Base-by-base conservation (phyloP, 2,329 filamentous ascomycete species). In the Helminthosporium solani region DNA sequence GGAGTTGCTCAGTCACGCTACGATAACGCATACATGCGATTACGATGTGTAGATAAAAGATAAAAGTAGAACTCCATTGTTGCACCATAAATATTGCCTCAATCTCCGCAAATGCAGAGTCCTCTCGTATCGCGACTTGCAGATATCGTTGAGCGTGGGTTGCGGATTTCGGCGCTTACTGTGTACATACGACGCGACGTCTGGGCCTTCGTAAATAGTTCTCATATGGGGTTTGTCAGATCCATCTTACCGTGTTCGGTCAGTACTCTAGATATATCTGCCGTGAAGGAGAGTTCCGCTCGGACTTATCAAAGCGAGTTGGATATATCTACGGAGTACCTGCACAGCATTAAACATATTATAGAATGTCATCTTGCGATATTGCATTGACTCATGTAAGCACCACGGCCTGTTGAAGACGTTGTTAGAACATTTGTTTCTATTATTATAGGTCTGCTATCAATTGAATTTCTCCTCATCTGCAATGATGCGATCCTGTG, bases 21-120 rank as follows among this genome's bases (percentile, higher is more conserved):
- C 27, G 40, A 14, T 16, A 42, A 47, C 15, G 37, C 41, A 21
- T 35, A 31, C 11, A 41, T 21, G 38, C 39, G 14, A 16, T 40
- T 23, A 41, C 16, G 31, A 41, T n/a, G n/a, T 23, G 28, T 36
- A 23, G 37, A 33, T n/a, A 9, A 25, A 9, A 25, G n/a, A 25
- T 9, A 23, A 37, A 46, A 41, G 40, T 46, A 46, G 37, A 46
- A 25, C 2, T 23, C 19, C 14, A 38, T 25, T 12, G 14, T 27
- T 11, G 6, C 12, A 7, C 14, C 28, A 31, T 31, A 5, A 25
- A 5, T 9, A 25, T 31, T 6, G 28, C 8, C 8, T n/a, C 14
- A 31, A n/a, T 31, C 28, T 31, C 28, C 28, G 28, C 28, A 4
- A 27, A 12, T 31, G 28, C 28, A 12, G 12, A 14, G 6, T 31